A percentile compares a stretch with the other conserved stretches of the same genome.
Evolutionary conservation across 495 filamentous ascomycete species (phyloP).

Genomic region (Xylaria cubensis): DNA sequence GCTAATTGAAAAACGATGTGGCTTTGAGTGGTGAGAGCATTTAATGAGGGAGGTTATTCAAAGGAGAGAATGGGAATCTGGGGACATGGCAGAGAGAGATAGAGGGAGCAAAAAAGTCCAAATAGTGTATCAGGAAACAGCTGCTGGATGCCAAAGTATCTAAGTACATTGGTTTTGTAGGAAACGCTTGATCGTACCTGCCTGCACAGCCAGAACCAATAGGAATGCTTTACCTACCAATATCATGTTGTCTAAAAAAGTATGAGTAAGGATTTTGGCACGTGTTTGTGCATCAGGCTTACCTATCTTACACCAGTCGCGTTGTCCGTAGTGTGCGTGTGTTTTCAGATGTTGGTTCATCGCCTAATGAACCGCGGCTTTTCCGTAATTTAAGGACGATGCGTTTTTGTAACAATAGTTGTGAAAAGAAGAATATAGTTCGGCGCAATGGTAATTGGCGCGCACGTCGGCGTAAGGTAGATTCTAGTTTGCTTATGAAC

Average conservation of each 20-base stretch:
- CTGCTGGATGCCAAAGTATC: not conserved
- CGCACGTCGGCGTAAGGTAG: not conserved
- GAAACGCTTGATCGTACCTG: not conserved
- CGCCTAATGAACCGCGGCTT: not conserved
- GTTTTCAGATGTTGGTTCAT: slow-evolving; percentile 5
- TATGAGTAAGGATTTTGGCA: not conserved
- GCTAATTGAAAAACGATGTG: not conserved
- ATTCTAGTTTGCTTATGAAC: not conserved
- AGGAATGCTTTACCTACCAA: not conserved
- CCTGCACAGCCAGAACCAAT: not conserved
- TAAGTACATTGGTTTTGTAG: not conserved
- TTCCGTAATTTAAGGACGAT: not conserved
- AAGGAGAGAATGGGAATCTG: not conserved
- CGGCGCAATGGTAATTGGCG: not conserved
- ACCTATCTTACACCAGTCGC: not conserved
- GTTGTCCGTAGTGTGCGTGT: not conserved
- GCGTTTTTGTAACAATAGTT: not conserved
- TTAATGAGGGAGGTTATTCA: not conserved
- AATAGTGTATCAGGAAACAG: not conserved
- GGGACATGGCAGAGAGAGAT: not conserved
- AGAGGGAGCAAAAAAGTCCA: not conserved
- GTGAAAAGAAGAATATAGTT: too few relatives aligned
- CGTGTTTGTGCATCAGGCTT: not conserved
- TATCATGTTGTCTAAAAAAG: not conserved
- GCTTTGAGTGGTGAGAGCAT: not conserved